phyloP scores from a whole-genome alignment of 2,329 filamentous ascomycete genomes.

The Fusarium fracticaudum region DNA sequence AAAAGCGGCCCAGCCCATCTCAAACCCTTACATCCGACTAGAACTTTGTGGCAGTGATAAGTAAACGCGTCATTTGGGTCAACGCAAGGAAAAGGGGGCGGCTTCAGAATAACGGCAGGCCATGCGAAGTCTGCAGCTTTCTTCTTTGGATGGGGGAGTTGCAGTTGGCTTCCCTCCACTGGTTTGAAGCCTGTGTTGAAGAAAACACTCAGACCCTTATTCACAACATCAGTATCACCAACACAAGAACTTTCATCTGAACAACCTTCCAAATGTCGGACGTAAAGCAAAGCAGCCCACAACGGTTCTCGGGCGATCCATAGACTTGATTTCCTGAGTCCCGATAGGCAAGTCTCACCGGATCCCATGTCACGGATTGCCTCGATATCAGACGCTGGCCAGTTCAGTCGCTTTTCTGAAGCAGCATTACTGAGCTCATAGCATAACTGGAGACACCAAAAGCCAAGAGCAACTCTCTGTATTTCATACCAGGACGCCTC shows the following conservation, averaged over 20 bases:
- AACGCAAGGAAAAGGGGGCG: not conserved
- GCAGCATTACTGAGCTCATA: constrained; percentile 29
- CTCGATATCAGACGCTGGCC: constrained; percentile 1
- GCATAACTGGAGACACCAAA: constrained; percentile 19
- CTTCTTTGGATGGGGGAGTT: not conserved
- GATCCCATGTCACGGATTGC: constrained; percentile 14
- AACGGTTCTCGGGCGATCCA: constrained; percentile 9
- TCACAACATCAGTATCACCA: not conserved
- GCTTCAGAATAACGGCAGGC: not conserved
- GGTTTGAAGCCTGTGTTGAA: constrained; percentile 12
- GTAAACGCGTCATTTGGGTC: not conserved
- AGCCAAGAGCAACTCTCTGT: constrained; percentile 13
- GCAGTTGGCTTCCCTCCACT: not conserved
- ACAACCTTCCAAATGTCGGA: not conserved
- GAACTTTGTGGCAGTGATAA: constrained; percentile 3
- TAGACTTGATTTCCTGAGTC: not conserved
- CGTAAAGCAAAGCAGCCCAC: constrained; percentile 15
- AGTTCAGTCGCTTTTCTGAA: constrained; percentile 8
- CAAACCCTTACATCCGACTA: constrained; percentile 2
- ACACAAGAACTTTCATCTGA: constrained; percentile 2
- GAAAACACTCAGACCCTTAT: constrained; percentile 1
- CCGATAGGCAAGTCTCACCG: not conserved
- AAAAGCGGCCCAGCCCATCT: constrained; percentile 8
- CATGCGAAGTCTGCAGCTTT: not conserved
- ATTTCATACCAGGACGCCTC: constrained; percentile 26